phyloP scores from a whole-genome alignment of 768 basidiomycete species.

The Paxillus ammoniavirescens region DNA sequence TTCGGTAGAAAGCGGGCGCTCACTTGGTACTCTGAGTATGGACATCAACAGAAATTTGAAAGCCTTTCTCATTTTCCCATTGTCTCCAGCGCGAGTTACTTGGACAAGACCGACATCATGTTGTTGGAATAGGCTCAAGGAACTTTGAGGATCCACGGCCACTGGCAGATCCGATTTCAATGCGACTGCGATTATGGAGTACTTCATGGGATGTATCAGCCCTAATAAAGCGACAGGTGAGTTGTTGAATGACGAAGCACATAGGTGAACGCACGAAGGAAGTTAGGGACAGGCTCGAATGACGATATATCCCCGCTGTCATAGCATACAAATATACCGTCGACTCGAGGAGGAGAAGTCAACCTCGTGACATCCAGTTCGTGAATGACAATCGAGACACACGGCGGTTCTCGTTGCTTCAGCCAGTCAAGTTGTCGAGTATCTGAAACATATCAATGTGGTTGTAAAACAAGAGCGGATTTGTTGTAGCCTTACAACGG shows the following conservation, averaged over 20 bases:
- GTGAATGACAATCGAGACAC: constrained; percentile 48
- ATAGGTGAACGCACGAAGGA: constrained; percentile 59
- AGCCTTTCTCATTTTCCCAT: constrained; percentile 69
- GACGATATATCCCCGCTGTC: constrained; percentile 65
- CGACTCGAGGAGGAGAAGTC: constrained; percentile 54
- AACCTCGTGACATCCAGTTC: constrained; percentile 60
- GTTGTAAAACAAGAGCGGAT: neutral
- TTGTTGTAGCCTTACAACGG: constrained; percentile 34
- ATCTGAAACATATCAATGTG: constrained; percentile 31
- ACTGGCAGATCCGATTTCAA: constrained; percentile 79
- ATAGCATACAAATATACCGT: constrained; percentile 86
- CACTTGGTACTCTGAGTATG: constrained; percentile 47
- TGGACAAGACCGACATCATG: constrained; percentile 81
- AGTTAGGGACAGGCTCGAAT: constrained; percentile 60
- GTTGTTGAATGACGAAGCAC: constrained; percentile 5
- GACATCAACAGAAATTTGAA: constrained; percentile 76
- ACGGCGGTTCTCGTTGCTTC: constrained; percentile 41
- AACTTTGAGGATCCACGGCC: constrained; percentile 56
- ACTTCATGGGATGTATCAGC: constrained; percentile 52
- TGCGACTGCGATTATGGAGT: constrained; percentile 74
- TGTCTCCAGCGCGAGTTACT: constrained; percentile 54
- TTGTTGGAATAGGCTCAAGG: constrained; percentile 46
- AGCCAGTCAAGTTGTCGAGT: constrained; percentile 32
- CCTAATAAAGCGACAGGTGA: constrained; percentile 44
- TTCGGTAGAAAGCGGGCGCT: constrained; percentile 13